Evolutionary conservation across 139 green algal species (phyloP), one percentile per base, ranked within the genome.

Genomic region (Tetradesmus obliquus): DNA sequence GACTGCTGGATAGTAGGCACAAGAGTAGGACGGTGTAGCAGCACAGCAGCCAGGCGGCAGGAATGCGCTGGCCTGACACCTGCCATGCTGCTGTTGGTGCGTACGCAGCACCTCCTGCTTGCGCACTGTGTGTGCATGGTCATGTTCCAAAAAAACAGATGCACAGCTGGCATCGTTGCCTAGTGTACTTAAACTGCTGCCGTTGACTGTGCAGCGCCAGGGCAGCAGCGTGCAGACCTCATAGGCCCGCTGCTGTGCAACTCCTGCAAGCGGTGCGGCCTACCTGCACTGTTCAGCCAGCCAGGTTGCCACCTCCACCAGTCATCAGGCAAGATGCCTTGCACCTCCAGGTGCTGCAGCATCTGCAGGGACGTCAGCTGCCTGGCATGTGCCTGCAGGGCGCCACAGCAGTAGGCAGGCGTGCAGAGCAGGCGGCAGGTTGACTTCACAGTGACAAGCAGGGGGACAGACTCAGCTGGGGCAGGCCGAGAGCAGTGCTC

Each of bases 301-400:
- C 53, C 22, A 1, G 83, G 0, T 13, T 55, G 83, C 83, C 83
- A 88, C 55, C 55, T 51, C 83, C 55, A 74, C 83, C 83, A 88
- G 83, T 74, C 83, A 74, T 72, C 55, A 51, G 83, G 83, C 55
- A 88, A 13, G 19, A 74, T 88, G 54, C 55, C 55, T 17, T 74
- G 55, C 55, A 5, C 17, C 20, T 88, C 83, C 17, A 88, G 55
- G 58, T 88, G 55, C n/a, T 88, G 53, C 83, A 88, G 54, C 55
- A 88, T 45, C 55, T 88, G 83, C 55, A 76, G 55, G 3, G 83
- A 72, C 1, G 15, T n/a, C 76, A 53, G 24, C 76, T 82, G 76
- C 76, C 24, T 51, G 8, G 76, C 76, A 9, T 82, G 24, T 53
- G n/a, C 76, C 76, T 82, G 76, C 76, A 82, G 76, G 76, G 22